Evolutionary conservation across 768 basidiomycete species (phyloP).

Genomic region (Scleroderma bovista): DNA sequence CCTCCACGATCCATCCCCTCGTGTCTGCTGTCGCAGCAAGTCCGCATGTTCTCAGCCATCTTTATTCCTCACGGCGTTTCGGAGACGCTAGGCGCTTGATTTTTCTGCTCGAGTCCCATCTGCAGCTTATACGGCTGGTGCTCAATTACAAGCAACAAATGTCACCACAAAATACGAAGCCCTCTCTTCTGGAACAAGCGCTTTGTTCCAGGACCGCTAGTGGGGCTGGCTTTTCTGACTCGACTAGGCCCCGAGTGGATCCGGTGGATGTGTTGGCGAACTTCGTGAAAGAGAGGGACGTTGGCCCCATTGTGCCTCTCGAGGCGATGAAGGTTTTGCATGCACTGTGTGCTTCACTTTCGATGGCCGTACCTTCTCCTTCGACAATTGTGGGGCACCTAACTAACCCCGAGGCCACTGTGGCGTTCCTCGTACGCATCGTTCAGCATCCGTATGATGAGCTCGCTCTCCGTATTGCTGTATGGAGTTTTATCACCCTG

Average conservation of each 20-base stretch:
- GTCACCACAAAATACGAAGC: slow-evolving; percentile 36
- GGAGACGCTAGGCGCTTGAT: slow-evolving; percentile 67
- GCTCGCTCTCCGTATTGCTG: slow-evolving; percentile 58
- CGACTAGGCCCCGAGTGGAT: slow-evolving; percentile 47
- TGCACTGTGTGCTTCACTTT: slow-evolving; percentile 61
- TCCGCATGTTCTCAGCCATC: slow-evolving; percentile 48
- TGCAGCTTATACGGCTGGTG: slow-evolving; percentile 56
- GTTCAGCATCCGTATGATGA: slow-evolving; percentile 80
- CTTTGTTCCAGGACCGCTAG: slow-evolving; percentile 59
- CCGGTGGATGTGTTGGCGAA: slow-evolving; percentile 71
- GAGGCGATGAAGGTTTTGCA: slow-evolving; percentile 66
- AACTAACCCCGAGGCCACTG: slow-evolving; percentile 67
- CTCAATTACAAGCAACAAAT: slow-evolving; percentile 64
- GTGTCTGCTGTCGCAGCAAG: slow-evolving; percentile 65
- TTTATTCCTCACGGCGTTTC: slow-evolving; percentile 59
- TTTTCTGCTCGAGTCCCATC: slow-evolving; percentile 60
- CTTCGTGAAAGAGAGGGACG: slow-evolving; percentile 61
- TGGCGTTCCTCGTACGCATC: slow-evolving; percentile 62
- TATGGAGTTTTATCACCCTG: slow-evolving; percentile 81
- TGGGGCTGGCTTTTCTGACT: slow-evolving; percentile 39
- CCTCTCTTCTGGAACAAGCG: slow-evolving; percentile 71
- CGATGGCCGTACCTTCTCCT: slow-evolving; percentile 51
- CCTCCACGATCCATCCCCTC: slow-evolving; percentile 77
- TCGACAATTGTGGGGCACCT: slow-evolving; percentile 77
- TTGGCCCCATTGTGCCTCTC: slow-evolving; percentile 54